phyloP scores from a whole-genome alignment of 192 early-diverging fungal species.

The Glomus cerebriforme region DNA sequence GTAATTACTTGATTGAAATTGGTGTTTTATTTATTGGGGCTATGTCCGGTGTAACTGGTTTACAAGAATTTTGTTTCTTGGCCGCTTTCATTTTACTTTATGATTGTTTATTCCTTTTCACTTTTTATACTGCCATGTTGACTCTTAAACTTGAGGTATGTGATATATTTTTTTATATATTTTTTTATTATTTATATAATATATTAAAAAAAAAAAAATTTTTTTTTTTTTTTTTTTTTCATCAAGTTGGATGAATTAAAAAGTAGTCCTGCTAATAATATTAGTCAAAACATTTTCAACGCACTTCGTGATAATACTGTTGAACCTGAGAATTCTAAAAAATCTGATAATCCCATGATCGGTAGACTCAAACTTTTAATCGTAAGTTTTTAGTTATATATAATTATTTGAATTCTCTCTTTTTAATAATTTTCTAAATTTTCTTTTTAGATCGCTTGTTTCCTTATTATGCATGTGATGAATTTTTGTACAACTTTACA shows the following conservation, averaged over 20 bases:
- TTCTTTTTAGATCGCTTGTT: slow-evolving; percentile 52
- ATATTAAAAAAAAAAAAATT: slow-evolving; percentile 9
- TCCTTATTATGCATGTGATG: slow-evolving; percentile 65
- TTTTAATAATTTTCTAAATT: not conserved
- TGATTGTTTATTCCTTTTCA: slow-evolving; percentile 82
- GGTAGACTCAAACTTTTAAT: slow-evolving; percentile 61
- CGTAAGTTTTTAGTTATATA: slow-evolving; percentile 26
- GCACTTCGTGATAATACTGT: slow-evolving; percentile 58
- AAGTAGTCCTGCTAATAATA: slow-evolving; percentile 57
- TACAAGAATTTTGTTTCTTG: slow-evolving; percentile 82
- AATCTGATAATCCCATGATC: slow-evolving; percentile 55
- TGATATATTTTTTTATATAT: not conserved
- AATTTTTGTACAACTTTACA: slow-evolving; percentile 61
- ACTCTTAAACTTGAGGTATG: slow-evolving; percentile 85
- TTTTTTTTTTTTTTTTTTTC: slow-evolving; percentile 32
- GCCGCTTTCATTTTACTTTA: slow-evolving; percentile 80
- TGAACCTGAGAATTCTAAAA: slow-evolving; percentile 36
- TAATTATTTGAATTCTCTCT: not conserved
- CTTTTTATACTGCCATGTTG: slow-evolving; percentile 83
- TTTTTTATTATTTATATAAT: not conserved
- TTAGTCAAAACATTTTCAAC: slow-evolving; percentile 60
- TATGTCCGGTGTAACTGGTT: slow-evolving; percentile 69
- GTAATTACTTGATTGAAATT: slow-evolving; percentile 85
- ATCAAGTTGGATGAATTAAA: slow-evolving; percentile 9
- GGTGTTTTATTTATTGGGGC: slow-evolving; percentile 75